Percentiles rank a stretch among this genome's conserved stretches.
Conservation (phyloP, 225 moss, liverwort and hornwort genomes). For the Bryum argenteum region DNA sequence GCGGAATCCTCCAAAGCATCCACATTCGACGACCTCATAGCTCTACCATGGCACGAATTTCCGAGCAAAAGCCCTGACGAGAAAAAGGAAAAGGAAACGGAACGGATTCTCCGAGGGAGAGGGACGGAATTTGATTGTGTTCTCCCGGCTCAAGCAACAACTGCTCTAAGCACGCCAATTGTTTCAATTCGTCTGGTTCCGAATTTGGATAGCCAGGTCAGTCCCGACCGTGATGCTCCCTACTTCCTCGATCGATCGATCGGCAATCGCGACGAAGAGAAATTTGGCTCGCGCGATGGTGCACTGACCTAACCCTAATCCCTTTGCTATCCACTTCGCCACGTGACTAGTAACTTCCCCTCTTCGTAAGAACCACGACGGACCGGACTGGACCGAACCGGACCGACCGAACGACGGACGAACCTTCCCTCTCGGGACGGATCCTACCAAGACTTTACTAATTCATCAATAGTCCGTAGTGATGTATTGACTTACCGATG, state of each 20-base stretch:
- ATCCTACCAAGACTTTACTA: not conserved
- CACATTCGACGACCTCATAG: slow-evolving; percentile 41
- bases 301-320: slow-evolving; percentile 46
- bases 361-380: not conserved
- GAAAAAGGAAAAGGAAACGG: not conserved
- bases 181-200: not conserved
- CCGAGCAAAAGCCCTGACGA: slow-evolving; percentile 39
- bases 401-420: too few relatives aligned
- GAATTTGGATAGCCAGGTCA: slow-evolving; percentile 14
- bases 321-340: slow-evolving; percentile 36
- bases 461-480: too few relatives aligned
- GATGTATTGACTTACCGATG: too few relatives aligned
- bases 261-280: slow-evolving; percentile 10
- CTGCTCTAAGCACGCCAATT: not conserved
- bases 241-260: slow-evolving; percentile 22
- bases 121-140: slow-evolving; percentile 1
- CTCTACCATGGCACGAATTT: slow-evolving; percentile 22
- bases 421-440: not conserved
- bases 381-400: not conserved
- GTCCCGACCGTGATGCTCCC: slow-evolving; percentile 15
- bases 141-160: not conserved
- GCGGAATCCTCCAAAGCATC: slow-evolving; percentile 22
- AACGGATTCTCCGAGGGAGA: slow-evolving; percentile 1
- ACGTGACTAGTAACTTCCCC: slow-evolving; percentile 34
- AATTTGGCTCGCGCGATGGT: slow-evolving; percentile 20